A percentile compares a stretch with the other conserved stretches of the same genome.
Conservation (phyloP, 2,329 filamentous ascomycete genomes). For the Exophiala bonariae region DNA sequence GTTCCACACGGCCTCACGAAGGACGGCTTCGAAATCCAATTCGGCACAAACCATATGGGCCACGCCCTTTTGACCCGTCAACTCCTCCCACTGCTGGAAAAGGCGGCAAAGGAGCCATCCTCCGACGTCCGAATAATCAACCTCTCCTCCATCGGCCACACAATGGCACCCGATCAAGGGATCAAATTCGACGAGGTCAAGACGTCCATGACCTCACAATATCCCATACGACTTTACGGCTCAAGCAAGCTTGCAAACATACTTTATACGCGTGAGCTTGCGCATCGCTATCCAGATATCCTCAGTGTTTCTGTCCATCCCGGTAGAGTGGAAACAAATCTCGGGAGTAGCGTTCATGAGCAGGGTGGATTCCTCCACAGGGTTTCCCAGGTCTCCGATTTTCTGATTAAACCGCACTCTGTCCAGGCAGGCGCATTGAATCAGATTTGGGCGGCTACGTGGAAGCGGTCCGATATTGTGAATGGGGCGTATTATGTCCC, state of each 20-base stretch:
- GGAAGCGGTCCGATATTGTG: slow-evolving; percentile 29
- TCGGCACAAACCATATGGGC: slow-evolving; percentile 55
- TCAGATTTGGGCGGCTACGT: slow-evolving; percentile 44
- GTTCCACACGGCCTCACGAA: slow-evolving; percentile 38
- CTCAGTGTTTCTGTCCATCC: slow-evolving; percentile 49
- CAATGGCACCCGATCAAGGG: slow-evolving; percentile 29
- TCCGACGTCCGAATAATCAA: slow-evolving; percentile 48
- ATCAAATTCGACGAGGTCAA: slow-evolving; percentile 38
- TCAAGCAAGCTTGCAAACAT: slow-evolving; percentile 53
- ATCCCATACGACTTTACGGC: slow-evolving; percentile 45
- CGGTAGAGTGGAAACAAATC: slow-evolving; percentile 48
- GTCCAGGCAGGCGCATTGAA: slow-evolving; percentile 41
- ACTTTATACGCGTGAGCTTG: slow-evolving; percentile 45
- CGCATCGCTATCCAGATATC: slow-evolving; percentile 45
- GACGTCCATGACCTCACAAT: slow-evolving; percentile 24
- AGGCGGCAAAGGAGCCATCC: slow-evolving; percentile 41
- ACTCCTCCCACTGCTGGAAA: slow-evolving; percentile 43
- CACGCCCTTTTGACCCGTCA: slow-evolving; percentile 50
- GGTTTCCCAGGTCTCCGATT: slow-evolving; percentile 7
- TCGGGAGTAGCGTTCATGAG: slow-evolving; percentile 28
- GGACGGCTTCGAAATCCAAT: slow-evolving; percentile 52
- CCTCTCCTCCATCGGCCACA: slow-evolving; percentile 35
- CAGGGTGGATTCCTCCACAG: slow-evolving; percentile 1
- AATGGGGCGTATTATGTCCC: slow-evolving; percentile 46
- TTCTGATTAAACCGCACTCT: slow-evolving; percentile 4